These are phyloP conservation scores for Zasmidium citrigriseum DNA, from an alignment of 2,329 filamentous ascomycete genomes.

Conservation along the genomic window DNA sequence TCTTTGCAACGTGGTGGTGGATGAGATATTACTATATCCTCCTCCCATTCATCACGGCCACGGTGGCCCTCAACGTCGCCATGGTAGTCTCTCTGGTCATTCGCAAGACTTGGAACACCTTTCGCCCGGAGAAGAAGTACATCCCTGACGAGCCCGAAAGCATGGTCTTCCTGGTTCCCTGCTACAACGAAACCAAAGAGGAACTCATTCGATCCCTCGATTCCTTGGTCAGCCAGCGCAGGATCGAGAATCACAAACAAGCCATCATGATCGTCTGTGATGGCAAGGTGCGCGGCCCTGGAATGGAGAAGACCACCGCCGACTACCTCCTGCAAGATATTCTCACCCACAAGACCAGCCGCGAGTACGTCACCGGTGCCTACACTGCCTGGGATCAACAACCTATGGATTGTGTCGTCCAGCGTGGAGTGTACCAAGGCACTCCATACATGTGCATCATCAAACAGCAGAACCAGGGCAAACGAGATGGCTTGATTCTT, in stretches of 20 bases:
- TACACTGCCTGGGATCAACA: constrained; percentile 9
- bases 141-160: background rate
- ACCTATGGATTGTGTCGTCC: background rate
- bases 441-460: background rate
- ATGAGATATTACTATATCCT: background rate
- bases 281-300: constrained; percentile 3
- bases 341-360: background rate
- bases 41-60: constrained; percentile 2
- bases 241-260: constrained; percentile 1
- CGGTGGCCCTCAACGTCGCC: background rate
- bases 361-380: background rate
- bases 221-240: background rate
- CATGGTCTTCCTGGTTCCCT: background rate
- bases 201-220: background rate
- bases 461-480: constrained; percentile 7
- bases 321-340: constrained; percentile 5
- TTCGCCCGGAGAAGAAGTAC: background rate
- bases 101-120: background rate
- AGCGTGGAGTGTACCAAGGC: background rate
- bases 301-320: constrained; percentile 4
- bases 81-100: background rate
- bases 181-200: constrained; percentile 7
- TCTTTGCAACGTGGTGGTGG: constrained; percentile 3
- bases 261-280: constrained; percentile 5
- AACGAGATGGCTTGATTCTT: constrained; percentile 6